These are phyloP conservation scores for Chaetomium sp. DNA, from an alignment of 2,329 filamentous ascomycete species.

Conservation along the genomic window DNA sequence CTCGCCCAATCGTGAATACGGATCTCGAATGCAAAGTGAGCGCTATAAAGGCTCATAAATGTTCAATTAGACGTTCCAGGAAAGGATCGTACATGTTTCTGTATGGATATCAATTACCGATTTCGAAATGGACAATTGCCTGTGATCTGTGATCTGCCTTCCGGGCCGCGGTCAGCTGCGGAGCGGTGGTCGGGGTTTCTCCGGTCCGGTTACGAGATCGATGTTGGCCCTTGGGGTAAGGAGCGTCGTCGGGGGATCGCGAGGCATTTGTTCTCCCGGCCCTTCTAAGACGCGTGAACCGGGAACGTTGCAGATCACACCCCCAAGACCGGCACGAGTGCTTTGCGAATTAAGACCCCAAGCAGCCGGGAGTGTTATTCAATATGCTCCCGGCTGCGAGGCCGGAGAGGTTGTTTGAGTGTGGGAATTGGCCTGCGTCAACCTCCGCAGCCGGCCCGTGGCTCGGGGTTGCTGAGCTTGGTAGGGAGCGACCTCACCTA, in stretches of 20 bases:
- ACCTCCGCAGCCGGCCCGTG: slow-evolving; percentile 11
- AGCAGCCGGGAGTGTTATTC: slow-evolving; percentile 16
- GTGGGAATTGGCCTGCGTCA: slow-evolving; percentile 17
- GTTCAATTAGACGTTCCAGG: not conserved
- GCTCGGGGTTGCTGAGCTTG: not conserved
- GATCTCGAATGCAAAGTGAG: too few species aligned
- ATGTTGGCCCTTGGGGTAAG: not conserved
- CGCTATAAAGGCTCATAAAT: too few species aligned
- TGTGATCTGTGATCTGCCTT: too few species aligned
- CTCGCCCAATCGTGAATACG: too few species aligned
- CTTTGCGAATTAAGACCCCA: slow-evolving; percentile 12
- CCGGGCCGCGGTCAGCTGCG: too few species aligned
- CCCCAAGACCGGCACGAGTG: slow-evolving; percentile 15
- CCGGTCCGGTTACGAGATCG: not conserved
- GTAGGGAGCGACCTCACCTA: too few species aligned
- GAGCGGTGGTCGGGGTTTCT: not conserved
- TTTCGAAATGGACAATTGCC: not conserved
- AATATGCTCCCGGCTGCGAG: slow-evolving; percentile 20
- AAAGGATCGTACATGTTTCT: not conserved
- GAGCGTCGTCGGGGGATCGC: not conserved
- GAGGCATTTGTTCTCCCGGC: not conserved
- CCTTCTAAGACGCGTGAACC: slow-evolving; percentile 6
- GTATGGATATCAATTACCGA: not conserved
- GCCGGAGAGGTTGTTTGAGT: not conserved
- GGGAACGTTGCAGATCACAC: slow-evolving; percentile 22